Evolutionary conservation across 208 protist genomes (phyloP).

Genomic region (Crithidia expoeki): DNA sequence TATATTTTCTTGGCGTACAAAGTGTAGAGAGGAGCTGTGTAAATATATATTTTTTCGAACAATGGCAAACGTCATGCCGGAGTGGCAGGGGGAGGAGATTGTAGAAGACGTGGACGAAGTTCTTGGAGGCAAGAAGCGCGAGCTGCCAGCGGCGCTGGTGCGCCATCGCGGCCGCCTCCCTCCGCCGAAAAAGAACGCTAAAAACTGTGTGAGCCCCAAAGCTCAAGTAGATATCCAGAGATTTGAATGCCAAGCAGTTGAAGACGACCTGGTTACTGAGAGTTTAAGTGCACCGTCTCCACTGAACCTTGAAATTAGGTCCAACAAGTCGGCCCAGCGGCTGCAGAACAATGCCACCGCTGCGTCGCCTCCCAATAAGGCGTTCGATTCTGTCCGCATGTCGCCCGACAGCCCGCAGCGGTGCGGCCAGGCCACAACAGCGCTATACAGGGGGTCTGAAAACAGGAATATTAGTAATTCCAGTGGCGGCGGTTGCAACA

Average conservation of each 20-base stretch:
- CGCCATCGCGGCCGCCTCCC: conserved; percentile 34
- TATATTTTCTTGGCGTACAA: background rate
- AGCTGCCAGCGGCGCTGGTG: conserved; percentile 5
- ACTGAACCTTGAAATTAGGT: conserved; percentile 2
- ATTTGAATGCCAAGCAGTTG: conserved; percentile 30
- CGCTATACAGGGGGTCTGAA: background rate
- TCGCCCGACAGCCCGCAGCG: background rate
- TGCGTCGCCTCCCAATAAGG: background rate
- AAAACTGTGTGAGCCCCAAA: conserved; percentile 17
- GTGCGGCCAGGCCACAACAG: background rate
- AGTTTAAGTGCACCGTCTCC: conserved; percentile 10
- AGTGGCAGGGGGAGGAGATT: conserved; percentile 42
- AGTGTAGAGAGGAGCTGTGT: background rate
- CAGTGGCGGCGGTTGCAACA: background rate
- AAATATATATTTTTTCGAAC: background rate
- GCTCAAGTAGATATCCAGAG: conserved; percentile 15
- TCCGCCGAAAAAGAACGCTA: conserved; percentile 23
- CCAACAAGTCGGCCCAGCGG: background rate
- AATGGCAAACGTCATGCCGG: conserved; percentile 23
- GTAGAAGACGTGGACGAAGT: conserved; percentile 51
- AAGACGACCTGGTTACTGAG: conserved; percentile 26
- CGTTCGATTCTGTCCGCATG: background rate
- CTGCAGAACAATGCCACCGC: background rate
- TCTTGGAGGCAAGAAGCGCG: conserved; percentile 26
- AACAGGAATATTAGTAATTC: background rate